Percentiles rank a stretch among this genome's conserved stretches.
Evolutionary conservation across 2,329 filamentous ascomycete genomes (phyloP).

Genomic region (Nemania sp.): DNA sequence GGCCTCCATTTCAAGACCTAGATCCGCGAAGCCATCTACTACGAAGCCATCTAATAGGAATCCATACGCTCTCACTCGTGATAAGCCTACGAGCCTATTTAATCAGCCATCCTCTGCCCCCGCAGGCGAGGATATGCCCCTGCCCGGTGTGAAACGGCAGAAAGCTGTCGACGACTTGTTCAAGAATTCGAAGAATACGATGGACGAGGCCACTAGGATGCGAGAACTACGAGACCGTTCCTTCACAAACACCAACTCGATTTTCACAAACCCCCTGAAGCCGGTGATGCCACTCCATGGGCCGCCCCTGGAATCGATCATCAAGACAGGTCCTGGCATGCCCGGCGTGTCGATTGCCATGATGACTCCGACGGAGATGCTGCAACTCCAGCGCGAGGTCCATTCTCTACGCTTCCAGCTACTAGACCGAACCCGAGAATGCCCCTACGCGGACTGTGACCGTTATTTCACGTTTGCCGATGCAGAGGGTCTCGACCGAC

Average conservation of each 20-base stretch:
- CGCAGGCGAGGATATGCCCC: neutral
- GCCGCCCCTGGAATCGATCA: conserved; percentile 53
- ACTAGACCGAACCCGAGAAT: conserved; percentile 53
- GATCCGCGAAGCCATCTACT: too few relatives aligned
- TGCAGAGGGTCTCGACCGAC: conserved; percentile 49
- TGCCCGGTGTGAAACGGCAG: neutral
- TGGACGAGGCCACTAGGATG: conserved; percentile 14
- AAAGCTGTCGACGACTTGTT: conserved; percentile 33
- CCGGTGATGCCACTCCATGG: conserved; percentile 54
- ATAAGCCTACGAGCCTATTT: neutral
- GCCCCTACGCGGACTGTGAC: conserved; percentile 55
- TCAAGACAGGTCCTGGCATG: conserved; percentile 51
- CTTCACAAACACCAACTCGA: conserved; percentile 46
- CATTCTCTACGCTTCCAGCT: conserved; percentile 52
- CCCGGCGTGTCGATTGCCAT: conserved; percentile 55
- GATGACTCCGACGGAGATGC: conserved; percentile 57
- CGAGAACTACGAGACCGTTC: conserved; percentile 47
- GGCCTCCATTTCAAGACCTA: too few relatives aligned
- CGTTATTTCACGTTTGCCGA: conserved; percentile 52
- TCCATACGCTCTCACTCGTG: neutral
- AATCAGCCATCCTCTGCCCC: neutral
- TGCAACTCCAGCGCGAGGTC: conserved; percentile 53
- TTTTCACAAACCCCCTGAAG: conserved; percentile 50
- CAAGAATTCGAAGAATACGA: conserved; percentile 34
- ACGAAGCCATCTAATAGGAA: too few relatives aligned